These are phyloP conservation scores for Spencermartinsiella europaea DNA, from an alignment of 805 yeast species.

Conservation along the genomic window DNA sequence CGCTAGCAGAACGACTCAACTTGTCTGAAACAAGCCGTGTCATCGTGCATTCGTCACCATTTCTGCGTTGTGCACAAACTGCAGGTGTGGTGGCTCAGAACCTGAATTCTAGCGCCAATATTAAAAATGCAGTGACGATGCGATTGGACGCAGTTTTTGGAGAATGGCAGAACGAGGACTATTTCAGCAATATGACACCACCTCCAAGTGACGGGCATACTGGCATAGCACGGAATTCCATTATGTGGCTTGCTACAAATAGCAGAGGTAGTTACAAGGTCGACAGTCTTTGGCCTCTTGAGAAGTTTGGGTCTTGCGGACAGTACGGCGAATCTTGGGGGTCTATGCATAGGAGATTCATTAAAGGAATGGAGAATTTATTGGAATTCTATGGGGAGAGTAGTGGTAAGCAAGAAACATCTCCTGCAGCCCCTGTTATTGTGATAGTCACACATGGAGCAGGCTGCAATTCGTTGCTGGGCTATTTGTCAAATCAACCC, in stretches of 20 bases:
- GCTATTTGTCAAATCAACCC: conserved; percentile 28
- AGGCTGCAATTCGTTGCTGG: conserved; percentile 35
- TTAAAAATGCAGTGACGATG: conserved; percentile 3
- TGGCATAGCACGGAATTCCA: conserved; percentile 25
- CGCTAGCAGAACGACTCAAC: conserved; percentile 12
- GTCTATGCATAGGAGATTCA: conserved; percentile 32
- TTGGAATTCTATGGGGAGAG: conserved; percentile 19
- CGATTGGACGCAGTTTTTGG: conserved; percentile 33
- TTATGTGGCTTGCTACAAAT: conserved; percentile 18
- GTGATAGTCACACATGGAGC: conserved; percentile 37
- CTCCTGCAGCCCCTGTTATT: conserved; percentile 15
- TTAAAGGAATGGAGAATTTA: conserved; percentile 24
- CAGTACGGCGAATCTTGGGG: conserved; percentile 35
- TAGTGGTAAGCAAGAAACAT: neutral
- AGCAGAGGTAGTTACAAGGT: conserved; percentile 7
- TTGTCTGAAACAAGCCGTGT: conserved; percentile 13
- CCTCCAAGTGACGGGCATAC: conserved; percentile 35
- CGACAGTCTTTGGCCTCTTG: conserved; percentile 25
- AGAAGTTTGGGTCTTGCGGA: conserved; percentile 28
- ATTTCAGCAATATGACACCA: conserved; percentile 30
- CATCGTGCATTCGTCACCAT: conserved; percentile 32
- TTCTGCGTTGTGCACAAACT: conserved; percentile 36
- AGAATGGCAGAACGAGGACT: conserved; percentile 37
- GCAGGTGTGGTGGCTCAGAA: conserved; percentile 27
- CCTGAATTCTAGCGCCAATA: conserved; percentile 5